Conservation (phyloP, 306 rosid species). For the Quercus mongolica region DNA sequence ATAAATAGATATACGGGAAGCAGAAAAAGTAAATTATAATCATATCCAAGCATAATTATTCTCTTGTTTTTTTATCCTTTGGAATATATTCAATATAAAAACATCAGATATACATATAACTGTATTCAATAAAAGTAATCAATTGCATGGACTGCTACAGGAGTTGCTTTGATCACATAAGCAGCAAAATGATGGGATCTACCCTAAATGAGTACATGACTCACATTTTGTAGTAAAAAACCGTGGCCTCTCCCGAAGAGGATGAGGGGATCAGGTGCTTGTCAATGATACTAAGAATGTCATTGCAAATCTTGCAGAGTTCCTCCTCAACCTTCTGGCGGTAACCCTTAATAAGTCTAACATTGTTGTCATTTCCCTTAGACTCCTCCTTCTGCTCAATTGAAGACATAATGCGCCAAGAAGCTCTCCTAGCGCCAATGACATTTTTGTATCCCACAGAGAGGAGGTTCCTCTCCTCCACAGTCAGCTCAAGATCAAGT, state of each 20-base stretch:
- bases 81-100: background rate
- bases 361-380: conserved; percentile 87
- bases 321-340: conserved; percentile 97
- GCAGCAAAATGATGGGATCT: background rate
- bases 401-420: conserved; percentile 99
- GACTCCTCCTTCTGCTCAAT: conserved; percentile 98
- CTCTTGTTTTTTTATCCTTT: conserved; percentile 4
- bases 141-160: background rate
- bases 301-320: conserved; percentile 81
- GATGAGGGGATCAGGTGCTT: conserved; percentile 82
- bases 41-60: conserved; percentile 4
- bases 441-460: conserved; percentile 98
- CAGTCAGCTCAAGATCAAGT: conserved; percentile 88
- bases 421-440: conserved; percentile 93
- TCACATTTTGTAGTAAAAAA: conserved; percentile 96
- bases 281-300: conserved; percentile 82
- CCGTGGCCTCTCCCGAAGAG: conserved; percentile 82
- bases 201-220: conserved; percentile 24
- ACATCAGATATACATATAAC: background rate
- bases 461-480: conserved; percentile 97
- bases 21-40: background rate
- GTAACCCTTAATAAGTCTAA: conserved; percentile 77
- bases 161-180: conserved; percentile 11
- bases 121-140: conserved; percentile 7
- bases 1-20: background rate